Evolutionary conservation across 2,329 filamentous ascomycete species (phyloP), one percentile per base, ranked within the genome.

Genomic region (Trichoderma cornu-damae): DNA sequence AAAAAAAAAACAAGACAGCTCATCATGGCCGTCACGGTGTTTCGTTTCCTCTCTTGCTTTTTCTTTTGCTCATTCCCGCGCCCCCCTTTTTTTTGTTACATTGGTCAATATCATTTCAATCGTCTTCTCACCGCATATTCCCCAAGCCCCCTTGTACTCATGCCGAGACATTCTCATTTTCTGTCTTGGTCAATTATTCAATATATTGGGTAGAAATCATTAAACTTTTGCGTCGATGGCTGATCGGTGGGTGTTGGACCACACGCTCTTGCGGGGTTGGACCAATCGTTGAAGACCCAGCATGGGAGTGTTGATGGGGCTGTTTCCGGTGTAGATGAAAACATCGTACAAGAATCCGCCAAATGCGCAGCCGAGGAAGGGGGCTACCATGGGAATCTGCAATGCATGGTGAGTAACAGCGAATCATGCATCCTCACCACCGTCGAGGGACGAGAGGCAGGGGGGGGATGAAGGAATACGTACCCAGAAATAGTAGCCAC

Each of bases 401-500:
- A 22, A 11, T n/a, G 16, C 22, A 14, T 12, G 12, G 57, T 64
- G 51, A 63, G 58, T 32, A 44, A 34, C 26, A 12, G 42, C 22
- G 34, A 35, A 37, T 34, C 12, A 34, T 20, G 18, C 37, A 18
- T 37, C 14, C 14, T 24, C 30, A 44, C 30, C 30, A 42, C 28
- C 12, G 26, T n/a, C n/a, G n/a, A n/a, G n/a, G n/a, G n/a, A n/a
- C n/a, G 24, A 40, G 22, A 30, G 61, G 66, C 22, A 42, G 16
- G 42, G 28, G 38, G 24, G 34, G n/a, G 2, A 16, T 6, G 3
- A 44, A n/a, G 30, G 24, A 43, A 30, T 34, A n/a, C 32, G 18
- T 72, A 85, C 82, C 86, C 85, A 90, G 67, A 89, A 89, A 66
- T 89, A 90, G 66, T 89, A 87, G 11, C 77, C 77, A 2, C 86